Base-by-base conservation (phyloP, 2,329 filamentous ascomycete genomes). In the Cladosporium sp. region DNA sequence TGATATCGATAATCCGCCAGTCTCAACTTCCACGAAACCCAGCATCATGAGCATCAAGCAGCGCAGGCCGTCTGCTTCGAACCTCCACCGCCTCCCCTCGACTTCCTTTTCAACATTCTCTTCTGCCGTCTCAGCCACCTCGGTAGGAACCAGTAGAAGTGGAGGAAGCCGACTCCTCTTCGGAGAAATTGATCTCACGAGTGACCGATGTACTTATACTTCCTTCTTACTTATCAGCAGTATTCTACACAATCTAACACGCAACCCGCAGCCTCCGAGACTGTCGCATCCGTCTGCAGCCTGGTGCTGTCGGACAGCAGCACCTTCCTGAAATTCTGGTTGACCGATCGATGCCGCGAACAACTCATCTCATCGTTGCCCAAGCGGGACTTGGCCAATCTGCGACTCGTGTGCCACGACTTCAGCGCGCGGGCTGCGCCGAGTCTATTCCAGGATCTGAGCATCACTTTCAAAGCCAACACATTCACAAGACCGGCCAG, bases 401-500 rank as follows among this genome's bases (percentile, higher is more conserved):
- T 93, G 62, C 87, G 91, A 67, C 83, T 89, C 63, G 84, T 88
- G 71, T 90, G 86, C 72, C 88, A 89, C 72, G 88, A 90, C 71
- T 90, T 88, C 79, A 89, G 88, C 76, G 87, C 89, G 70, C 82
- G 90, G 70, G 83, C 89, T 73, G 91, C 90, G 71, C 88, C 86
- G 74, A 81, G 83, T 64, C 84, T 92, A 72, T 93, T 93, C 80
- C 80, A 86, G 70, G 85, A 89, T 77, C 83, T 90, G 75, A 84
- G 86, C 74, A 78, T 92, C 74, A 91, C 86, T 71, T 93, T 93
- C 79, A 86, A 86, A 32, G 82, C 91, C 59, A 90, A 85, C 73
- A 89, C 89, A 65, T 93, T 96, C 75, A 93, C 91, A 60, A 89
- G 88, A 71, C 86, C 89, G 36, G 85, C 87, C 68, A 86, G 90